These are phyloP conservation scores for Chamaenerion angustifolium DNA, from an alignment of 345 rosid genomes.

Conservation along the genomic window DNA sequence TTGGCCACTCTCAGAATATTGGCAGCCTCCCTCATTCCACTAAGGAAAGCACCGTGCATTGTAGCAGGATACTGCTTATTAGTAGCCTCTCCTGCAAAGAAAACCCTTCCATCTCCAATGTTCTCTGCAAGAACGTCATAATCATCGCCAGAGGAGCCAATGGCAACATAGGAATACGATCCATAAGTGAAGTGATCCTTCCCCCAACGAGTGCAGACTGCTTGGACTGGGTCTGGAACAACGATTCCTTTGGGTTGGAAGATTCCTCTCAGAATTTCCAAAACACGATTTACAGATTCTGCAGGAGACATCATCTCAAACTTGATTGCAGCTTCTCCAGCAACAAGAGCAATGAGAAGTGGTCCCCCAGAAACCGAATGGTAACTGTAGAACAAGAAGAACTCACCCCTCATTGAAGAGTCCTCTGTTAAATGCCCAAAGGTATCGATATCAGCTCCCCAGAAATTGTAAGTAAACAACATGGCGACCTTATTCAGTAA, in stretches of 20 bases:
- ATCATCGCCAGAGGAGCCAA: conserved; percentile 95
- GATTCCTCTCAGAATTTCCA: conserved; percentile 63
- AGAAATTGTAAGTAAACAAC: conserved; percentile 76
- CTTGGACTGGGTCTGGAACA: conserved; percentile 93
- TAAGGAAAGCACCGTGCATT: conserved; percentile 94
- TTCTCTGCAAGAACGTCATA: conserved; percentile 85
- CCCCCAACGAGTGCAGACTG: conserved; percentile 90
- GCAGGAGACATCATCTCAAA: conserved; percentile 79
- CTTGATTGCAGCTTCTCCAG: conserved; percentile 73
- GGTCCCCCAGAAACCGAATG: conserved; percentile 87
- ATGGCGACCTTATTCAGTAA: conserved; percentile 80
- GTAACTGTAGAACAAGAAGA: conserved; percentile 87
- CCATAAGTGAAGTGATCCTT: conserved; percentile 70
- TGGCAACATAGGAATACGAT: conserved; percentile 80
- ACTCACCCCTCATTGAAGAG: conserved; percentile 67
- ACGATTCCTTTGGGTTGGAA: conserved; percentile 82
- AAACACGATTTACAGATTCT: conserved; percentile 66
- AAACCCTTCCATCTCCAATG: conserved; percentile 86
- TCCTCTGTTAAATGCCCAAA: conserved; percentile 86
- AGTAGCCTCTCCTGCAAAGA: conserved; percentile 97
- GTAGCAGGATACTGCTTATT: conserved; percentile 93
- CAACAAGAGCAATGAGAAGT: conserved; percentile 85
- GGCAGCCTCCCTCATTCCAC: conserved; percentile 98
- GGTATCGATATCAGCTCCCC: conserved; percentile 90
- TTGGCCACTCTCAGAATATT: conserved; percentile 62